Conservation (phyloP, 2,329 filamentous ascomycete genomes). For the Cyclaneusma minus region DNA sequence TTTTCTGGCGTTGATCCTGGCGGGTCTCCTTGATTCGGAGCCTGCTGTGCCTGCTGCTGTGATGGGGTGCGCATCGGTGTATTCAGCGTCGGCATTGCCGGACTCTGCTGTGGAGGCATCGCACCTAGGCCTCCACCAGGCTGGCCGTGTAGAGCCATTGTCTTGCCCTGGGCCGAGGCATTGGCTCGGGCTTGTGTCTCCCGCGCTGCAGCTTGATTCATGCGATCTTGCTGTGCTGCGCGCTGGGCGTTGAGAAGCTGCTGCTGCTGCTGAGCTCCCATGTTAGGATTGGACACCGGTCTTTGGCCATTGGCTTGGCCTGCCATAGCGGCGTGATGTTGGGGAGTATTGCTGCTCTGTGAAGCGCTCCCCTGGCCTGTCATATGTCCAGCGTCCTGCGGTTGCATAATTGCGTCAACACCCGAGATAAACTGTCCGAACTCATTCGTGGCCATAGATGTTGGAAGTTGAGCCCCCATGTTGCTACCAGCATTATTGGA, state of each 20-base stretch:
- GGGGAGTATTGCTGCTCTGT: constrained; percentile 17
- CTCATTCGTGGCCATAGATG: too few species aligned
- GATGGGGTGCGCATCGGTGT: constrained; percentile 27
- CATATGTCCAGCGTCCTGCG: constrained; percentile 16
- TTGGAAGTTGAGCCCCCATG: too few species aligned
- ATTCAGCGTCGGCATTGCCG: constrained; percentile 40
- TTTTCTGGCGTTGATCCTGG: too few species aligned
- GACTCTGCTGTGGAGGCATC: constrained; percentile 38
- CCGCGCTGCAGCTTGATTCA: constrained; percentile 10
- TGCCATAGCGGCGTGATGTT: constrained; percentile 13
- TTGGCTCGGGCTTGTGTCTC: constrained; percentile 12
- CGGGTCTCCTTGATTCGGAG: constrained; percentile 25
- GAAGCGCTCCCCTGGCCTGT: constrained; percentile 16
- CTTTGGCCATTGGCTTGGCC: constrained; percentile 15
- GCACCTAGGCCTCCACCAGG: constrained; percentile 30
- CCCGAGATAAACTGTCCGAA: too few species aligned
- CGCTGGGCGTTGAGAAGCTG: constrained; percentile 9
- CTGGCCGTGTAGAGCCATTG: constrained; percentile 35
- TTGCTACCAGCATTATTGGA: neutral
- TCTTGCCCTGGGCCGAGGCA: constrained; percentile 25
- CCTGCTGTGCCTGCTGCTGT: constrained; percentile 13
- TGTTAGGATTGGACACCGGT: constrained; percentile 10
- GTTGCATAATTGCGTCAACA: too few species aligned
- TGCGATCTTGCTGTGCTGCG: constrained; percentile 8
- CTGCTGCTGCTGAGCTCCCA: constrained; percentile 14